Evolutionary conservation across 306 rosid genomes (phyloP), one percentile per base, ranked within the genome.

Genomic region (Cicer pinnatifidum): DNA sequence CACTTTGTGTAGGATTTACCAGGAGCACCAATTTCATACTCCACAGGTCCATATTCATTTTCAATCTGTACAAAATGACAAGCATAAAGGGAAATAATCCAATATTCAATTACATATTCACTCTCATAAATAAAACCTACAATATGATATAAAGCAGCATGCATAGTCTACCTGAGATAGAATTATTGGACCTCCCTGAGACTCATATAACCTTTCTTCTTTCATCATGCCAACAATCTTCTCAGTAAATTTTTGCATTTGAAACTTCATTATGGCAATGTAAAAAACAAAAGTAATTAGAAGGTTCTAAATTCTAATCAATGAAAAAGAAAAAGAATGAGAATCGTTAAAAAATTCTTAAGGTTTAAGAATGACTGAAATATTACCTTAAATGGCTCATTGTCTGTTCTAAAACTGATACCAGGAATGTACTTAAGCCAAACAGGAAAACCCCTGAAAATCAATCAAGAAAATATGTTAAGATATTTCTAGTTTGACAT

Each of bases 381-480:
- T 81, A 77, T 65, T 64, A 90, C 97, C 96, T 95, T 95, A 81
- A 95, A 95, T 73, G 99, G 99, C 2, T 35, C 90, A 72, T 95
- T 95, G 75, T 95, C 88, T 65, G 99, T 95, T 83, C 97, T 88
- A 74, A 95, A 95, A 71, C 87, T 83, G 83, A 95, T 95, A 23
- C 99, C 97, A 35, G 88, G 97, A 85, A 95, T 76, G 91, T 91
- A 95, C 92, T 95, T 95, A 77, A 95, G 76, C 99, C 99, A 95
- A 59, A 95, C 92, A 73, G 99, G 99, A 75, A 95, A 91, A 43
- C 99, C 99, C 78, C 99, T 95, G 86, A 73, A 77, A 81, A 80
- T 7, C 69, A 66, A 72, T 67, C 63, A 82, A 23, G 9, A 3
- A 13, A 52, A 71, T 12, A 7, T 44, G 48, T 12, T 70, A 66